Conservation (phyloP, 2,329 filamentous ascomycete species). For the Neocucurbitaria cava region DNA sequence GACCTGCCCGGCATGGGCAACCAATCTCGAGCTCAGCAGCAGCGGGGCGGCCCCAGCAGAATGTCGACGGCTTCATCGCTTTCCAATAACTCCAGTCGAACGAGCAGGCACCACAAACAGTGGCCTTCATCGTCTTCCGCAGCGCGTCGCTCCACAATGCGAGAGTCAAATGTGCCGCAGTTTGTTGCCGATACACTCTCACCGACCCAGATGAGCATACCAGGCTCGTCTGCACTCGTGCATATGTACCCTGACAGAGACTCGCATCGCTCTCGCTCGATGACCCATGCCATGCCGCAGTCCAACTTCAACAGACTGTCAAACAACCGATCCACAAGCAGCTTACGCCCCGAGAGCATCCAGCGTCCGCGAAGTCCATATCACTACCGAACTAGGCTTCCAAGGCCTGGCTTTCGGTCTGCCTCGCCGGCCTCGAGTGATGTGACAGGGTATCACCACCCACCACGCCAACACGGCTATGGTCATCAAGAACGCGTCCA, state of each 20-base stretch:
- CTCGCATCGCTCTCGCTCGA: conserved; percentile 51
- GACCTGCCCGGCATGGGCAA: conserved; percentile 47
- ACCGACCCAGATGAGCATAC: conserved; percentile 40
- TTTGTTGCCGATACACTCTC: conserved; percentile 48
- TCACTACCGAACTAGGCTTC: conserved; percentile 50
- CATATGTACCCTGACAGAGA: conserved; percentile 38
- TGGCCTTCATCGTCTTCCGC: conserved; percentile 51
- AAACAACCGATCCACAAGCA: conserved; percentile 54
- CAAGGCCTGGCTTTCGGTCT: conserved; percentile 51
- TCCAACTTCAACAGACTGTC: conserved; percentile 47
- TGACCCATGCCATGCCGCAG: conserved; percentile 45
- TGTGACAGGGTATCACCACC: conserved; percentile 24
- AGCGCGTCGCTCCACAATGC: conserved; percentile 49
- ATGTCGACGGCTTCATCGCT: conserved; percentile 50
- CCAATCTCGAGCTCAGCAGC: conserved; percentile 45
- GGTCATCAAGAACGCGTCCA: conserved; percentile 23
- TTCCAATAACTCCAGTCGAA: conserved; percentile 52
- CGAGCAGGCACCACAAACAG: conserved; percentile 41
- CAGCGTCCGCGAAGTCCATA: conserved; percentile 50
- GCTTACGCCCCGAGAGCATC: conserved; percentile 50
- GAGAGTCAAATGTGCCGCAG: conserved; percentile 52
- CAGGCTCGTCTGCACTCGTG: conserved; percentile 39
- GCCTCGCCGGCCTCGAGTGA: conserved; percentile 56
- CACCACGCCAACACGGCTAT: conserved; percentile 23
- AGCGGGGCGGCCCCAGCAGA: conserved; percentile 41